Base-by-base conservation (phyloP, 345 rosid genomes). In the Noccaea caerulescens region DNA sequence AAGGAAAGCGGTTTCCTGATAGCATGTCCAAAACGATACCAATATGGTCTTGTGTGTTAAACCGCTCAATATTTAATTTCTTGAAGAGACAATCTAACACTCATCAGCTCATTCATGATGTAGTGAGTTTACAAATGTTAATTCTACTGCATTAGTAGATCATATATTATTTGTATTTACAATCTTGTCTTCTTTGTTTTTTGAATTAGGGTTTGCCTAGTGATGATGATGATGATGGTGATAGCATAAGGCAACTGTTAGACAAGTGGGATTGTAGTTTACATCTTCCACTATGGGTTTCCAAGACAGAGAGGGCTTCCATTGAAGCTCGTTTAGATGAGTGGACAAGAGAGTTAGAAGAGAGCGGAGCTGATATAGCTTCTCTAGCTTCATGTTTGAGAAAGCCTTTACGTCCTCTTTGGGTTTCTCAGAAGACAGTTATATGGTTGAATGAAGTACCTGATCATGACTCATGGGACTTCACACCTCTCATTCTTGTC, bases 1-100 rank as follows among this genome's bases (percentile, higher is more conserved):
- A 73, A 81, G 97, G 98, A 70, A 93, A 93, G 87, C 77, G 87
- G 14, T 93, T 93, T 82, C 97, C 97, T 0, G 98, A 93, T 76
- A 89, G 98, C 68, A 91, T 93, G 94, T 93, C 98, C 1, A 93
- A 91, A 78, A 93, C 98, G 0, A 89, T 93, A 71, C 98, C 97
- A 6, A 91, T 93, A 54, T 93, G 97, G 96, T 76, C 92, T 0
- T 93, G 97, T 44, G 87, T 93, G 37, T 63, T 91, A 83, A 93
- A 93, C 65, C 84, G 93, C 8, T 80, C 91, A 5, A 71, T 93
- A 66, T 68, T 13, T 60, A 80, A 83, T 44, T 69, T 79, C 53
- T 32, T 78, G 63, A 79, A 78, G 45, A 80, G 54, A 45, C 53
- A 77, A 12, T 75, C 44, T 73, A 63, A 73, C 71, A 69, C 18